A percentile compares a stretch with the other conserved stretches of the same genome.
These are phyloP conservation scores for Gonium pectorale DNA, from an alignment of 139 green algal species.

Conservation along the genomic window DNA sequence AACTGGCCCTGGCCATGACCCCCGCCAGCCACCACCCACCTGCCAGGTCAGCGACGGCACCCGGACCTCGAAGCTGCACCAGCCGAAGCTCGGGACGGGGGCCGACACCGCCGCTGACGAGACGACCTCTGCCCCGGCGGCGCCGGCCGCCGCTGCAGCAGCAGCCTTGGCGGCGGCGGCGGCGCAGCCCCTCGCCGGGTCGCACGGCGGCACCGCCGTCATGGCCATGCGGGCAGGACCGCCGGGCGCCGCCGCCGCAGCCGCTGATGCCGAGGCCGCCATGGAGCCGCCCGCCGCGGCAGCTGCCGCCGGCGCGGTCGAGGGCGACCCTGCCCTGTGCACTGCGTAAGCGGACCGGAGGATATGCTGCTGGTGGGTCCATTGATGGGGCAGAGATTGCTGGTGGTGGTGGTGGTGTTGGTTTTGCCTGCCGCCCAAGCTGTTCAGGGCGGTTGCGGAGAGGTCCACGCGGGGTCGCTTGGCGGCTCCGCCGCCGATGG, in stretches of 20 bases:
- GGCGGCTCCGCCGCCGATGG: neutral
- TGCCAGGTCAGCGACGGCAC: conserved; percentile 14
- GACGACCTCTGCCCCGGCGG: neutral
- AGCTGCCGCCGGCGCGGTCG: neutral
- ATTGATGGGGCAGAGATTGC: no score
- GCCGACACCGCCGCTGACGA: neutral
- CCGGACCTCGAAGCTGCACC: conserved; percentile 24
- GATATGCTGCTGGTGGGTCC: neutral
- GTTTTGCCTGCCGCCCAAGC: neutral
- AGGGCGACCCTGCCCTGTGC: no score
- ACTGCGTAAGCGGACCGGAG: no score
- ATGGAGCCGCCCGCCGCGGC: neutral
- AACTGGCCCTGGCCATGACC: no score
- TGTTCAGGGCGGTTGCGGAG: neutral
- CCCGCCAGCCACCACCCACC: neutral
- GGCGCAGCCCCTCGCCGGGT: conserved; percentile 11
- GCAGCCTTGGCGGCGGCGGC: neutral
- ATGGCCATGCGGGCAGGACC: neutral
- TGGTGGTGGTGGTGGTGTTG: conserved; percentile 5
- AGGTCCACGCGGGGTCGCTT: conserved; percentile 22
- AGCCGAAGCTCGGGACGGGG: no score
- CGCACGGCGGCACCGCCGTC: neutral
- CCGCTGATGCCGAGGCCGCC: neutral
- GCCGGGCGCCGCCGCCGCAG: no score
- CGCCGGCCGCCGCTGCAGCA: neutral